Evolutionary conservation across 495 filamentous ascomycete species (phyloP), one percentile per base, ranked within the genome.

Genomic region (Sordaria brevicollis): DNA sequence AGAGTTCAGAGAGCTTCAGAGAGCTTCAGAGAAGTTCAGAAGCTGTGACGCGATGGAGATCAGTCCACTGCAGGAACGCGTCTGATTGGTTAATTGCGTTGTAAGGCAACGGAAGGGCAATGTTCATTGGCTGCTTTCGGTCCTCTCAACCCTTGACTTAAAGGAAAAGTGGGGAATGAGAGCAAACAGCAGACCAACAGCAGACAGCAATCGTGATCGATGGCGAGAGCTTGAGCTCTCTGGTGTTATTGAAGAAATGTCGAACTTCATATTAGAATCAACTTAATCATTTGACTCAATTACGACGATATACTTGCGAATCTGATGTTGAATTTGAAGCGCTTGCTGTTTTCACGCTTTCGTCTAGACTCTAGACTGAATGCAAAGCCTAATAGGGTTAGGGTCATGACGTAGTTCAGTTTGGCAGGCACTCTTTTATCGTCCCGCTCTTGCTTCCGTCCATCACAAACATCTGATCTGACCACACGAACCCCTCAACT

Each of bases 21-120:
- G 67, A 54, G 31, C 38, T 41, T 68, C 25, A 49, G 7, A 19
- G 67, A 62, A 29, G 66, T 29, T 38, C 21, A 57, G 37, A 69
- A 76, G 75, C 71, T 71, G 71, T 74, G 76, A 76, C 76, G 77
- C 75, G 77, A 69, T 49, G 65, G 49, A 66, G 68, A 62, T 74
- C 71, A 70, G 70, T 38, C 67, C 39, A 69, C 69, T 35, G 2
- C n/a, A 41, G 21, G 25, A 35, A 74, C 77, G 77, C 74, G 76
- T 76, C 68, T 71, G 37, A 78, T 79, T 78, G 76, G 76, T 38
- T 73, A 57, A 65, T 70, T 29, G 21, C n/a, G 65, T 21, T n/a
- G 9, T 49, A 49, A 37, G 37, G 29, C 17, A 31, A 8, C 1
- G 29, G 49, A 7, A 7, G 7, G 49, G 2, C 25, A 1, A 11